phyloP scores from a whole-genome alignment of 495 filamentous ascomycete genomes.

The Neurospora tetraspora region DNA sequence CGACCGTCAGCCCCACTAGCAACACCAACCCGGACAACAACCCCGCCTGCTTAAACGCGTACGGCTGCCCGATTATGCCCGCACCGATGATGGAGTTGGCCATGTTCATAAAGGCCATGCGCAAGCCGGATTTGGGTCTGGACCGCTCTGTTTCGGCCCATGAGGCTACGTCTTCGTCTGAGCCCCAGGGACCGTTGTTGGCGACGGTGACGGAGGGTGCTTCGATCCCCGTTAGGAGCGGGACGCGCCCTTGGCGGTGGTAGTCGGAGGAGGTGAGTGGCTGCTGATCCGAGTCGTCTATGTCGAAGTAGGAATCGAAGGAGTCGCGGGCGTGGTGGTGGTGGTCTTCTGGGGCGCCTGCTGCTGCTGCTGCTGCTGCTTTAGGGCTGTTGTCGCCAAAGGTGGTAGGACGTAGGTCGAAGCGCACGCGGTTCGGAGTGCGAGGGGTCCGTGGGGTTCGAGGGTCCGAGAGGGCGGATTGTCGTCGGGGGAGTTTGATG shows the following conservation, averaged over 20 bases:
- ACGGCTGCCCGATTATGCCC: constrained; percentile 95
- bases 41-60: constrained; percentile 86
- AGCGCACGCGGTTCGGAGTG: constrained; percentile 78
- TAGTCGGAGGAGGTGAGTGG: constrained; percentile 18
- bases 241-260: constrained; percentile 41
- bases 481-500: not conserved
- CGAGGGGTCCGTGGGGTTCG: constrained; percentile 50
- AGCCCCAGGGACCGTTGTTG: constrained; percentile 28
- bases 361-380: not conserved
- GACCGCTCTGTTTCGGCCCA: constrained; percentile 34
- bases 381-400: constrained; percentile 18
- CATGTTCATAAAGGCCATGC: constrained; percentile 89
- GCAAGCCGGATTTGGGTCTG: constrained; percentile 39
- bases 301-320: constrained; percentile 24
- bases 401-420: constrained; percentile 54
- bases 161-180: constrained; percentile 34
- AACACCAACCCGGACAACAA: constrained; percentile 70
- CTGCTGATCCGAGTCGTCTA: constrained; percentile 6
- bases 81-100: constrained; percentile 97
- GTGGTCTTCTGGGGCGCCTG: constrained; percentile 23
- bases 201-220: constrained; percentile 83
- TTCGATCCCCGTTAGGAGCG: constrained; percentile 76
- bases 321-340: constrained; percentile 32
- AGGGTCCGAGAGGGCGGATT: not conserved
- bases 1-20: constrained; percentile 66